Percentiles rank a stretch among this genome's conserved stretches.
These are phyloP conservation scores for Talaromyces albobiverticillius DNA, from an alignment of 2,329 filamentous ascomycete genomes.

Conservation along the genomic window DNA sequence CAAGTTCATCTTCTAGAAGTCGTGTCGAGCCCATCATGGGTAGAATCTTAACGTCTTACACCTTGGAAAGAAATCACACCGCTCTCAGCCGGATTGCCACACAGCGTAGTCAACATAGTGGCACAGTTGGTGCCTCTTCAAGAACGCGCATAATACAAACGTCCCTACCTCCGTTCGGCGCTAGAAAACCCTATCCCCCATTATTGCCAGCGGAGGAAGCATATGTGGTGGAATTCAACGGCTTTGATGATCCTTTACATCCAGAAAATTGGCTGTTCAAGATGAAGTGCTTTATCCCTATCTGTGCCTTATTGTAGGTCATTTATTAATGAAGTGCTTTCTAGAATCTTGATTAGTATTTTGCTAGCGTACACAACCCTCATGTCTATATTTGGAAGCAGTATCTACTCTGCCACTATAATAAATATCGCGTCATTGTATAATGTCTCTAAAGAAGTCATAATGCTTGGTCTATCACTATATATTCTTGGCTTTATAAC, in stretches of 20 bases:
- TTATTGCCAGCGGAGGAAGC: slow-evolving; percentile 54
- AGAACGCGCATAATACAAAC: slow-evolving; percentile 27
- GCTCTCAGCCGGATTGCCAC: slow-evolving; percentile 40
- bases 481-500: slow-evolving; percentile 49
- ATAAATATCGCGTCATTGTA: slow-evolving; percentile 56
- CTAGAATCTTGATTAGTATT: slow-evolving; percentile 23
- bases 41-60: slow-evolving; percentile 32
- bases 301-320: neutral
- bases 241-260: slow-evolving; percentile 76
- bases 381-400: slow-evolving; percentile 53
- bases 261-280: slow-evolving; percentile 80
- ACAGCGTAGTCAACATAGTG: slow-evolving; percentile 40
- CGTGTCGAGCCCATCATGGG: slow-evolving; percentile 24
- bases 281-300: slow-evolving; percentile 63
- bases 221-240: slow-evolving; percentile 72
- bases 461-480: slow-evolving; percentile 38
- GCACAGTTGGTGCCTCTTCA: slow-evolving; percentile 38
- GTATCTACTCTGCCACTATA: slow-evolving; percentile 70
- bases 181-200: slow-evolving; percentile 57
- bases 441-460: slow-evolving; percentile 48
- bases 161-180: slow-evolving; percentile 46
- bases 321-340: no score
- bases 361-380: slow-evolving; percentile 51
- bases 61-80: slow-evolving; percentile 37
- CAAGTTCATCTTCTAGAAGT: slow-evolving; percentile 21